Evolutionary conservation across 2,329 filamentous ascomycete species (phyloP).

Genomic region (Hypoxylon sp.): DNA sequence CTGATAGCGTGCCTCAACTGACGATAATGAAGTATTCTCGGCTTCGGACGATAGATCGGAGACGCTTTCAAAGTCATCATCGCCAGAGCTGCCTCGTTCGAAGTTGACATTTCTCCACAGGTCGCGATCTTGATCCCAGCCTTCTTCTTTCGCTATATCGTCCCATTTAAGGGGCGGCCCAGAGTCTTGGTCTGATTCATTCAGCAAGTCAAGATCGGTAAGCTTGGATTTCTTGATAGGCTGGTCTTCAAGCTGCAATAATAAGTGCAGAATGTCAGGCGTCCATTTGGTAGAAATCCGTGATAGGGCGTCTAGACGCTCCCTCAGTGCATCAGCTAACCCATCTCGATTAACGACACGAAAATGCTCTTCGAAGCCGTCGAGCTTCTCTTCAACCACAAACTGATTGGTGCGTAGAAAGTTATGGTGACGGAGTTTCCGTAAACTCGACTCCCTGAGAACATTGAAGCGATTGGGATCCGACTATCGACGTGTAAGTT

Average conservation of each 20-base stretch:
- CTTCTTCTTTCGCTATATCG: slow-evolving; percentile 79
- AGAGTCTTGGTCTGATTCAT: slow-evolving; percentile 52
- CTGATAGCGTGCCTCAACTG: slow-evolving; percentile 41
- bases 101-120: slow-evolving; percentile 77
- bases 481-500: slow-evolving; percentile 36
- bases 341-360: slow-evolving; percentile 80
- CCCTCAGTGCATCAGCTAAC: slow-evolving; percentile 73
- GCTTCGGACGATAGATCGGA: slow-evolving; percentile 48
- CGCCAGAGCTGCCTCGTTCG: slow-evolving; percentile 70
- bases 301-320: slow-evolving; percentile 67
- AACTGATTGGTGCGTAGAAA: slow-evolving; percentile 78
- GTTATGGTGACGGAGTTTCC: slow-evolving; percentile 61
- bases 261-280: slow-evolving; percentile 79
- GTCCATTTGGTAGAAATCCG: slow-evolving; percentile 67
- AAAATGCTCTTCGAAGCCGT: slow-evolving; percentile 86
- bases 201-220: slow-evolving; percentile 66
- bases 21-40: slow-evolving; percentile 49
- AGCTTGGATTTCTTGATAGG: slow-evolving; percentile 76
- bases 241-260: slow-evolving; percentile 82
- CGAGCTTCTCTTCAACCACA: slow-evolving; percentile 69
- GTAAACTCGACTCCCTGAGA: slow-evolving; percentile 59
- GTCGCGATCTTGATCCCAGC: slow-evolving; percentile 70
- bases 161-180: slow-evolving; percentile 73
- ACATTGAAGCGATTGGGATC: slow-evolving; percentile 51
- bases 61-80: slow-evolving; percentile 55